Evolutionary conservation across 2,329 filamentous ascomycete species (phyloP), one percentile per base, ranked within the genome.

Genomic region (Huntiella savannae): DNA sequence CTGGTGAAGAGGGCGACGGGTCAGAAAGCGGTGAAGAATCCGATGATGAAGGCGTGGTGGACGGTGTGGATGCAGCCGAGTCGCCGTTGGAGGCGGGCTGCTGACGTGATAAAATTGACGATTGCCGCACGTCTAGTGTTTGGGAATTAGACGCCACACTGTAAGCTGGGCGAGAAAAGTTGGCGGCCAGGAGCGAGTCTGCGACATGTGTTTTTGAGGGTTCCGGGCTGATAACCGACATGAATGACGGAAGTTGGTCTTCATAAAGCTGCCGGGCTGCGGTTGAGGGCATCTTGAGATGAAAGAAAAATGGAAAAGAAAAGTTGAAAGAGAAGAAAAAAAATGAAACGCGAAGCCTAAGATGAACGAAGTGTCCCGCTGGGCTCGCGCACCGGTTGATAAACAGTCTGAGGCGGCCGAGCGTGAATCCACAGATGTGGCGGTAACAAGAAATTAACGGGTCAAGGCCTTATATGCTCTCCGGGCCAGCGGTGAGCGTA

Each of bases 61-160:
- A 96, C 1, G 91, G 91, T 6, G 88, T 96, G 16, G 88, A 94
- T 57, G 94, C 87, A 37, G 83, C 83, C 1, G 91, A 96, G 52
- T 83, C 84, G 7, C 22, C 22, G 22, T 28, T 28, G 7, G 22
- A 28, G 22, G 22, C 22, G 22, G 22, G 22, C 22, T 28, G 22
- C 22, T 28, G 22, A 3, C 22, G 22, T 12, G 82, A 83, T 46
- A 71, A 71, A 52, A 81, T 79, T 2, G 81, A 84, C 5, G 79
- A 87, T 80, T 85, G 58, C 83, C 74, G 58, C 22, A 28, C 22
- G 22, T 28, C 22, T 28, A 28, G 22, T 8, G 22, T 28, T 28
- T 28, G 22, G 22, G 22, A 28, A 28, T 28, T 28, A 28, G 22
- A 28, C 22, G 22, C 22, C 22, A 28, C 22, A 28, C 22, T 28